phyloP scores from a whole-genome alignment of 2,329 filamentous ascomycete genomes.

The Seiridium unicorne region DNA sequence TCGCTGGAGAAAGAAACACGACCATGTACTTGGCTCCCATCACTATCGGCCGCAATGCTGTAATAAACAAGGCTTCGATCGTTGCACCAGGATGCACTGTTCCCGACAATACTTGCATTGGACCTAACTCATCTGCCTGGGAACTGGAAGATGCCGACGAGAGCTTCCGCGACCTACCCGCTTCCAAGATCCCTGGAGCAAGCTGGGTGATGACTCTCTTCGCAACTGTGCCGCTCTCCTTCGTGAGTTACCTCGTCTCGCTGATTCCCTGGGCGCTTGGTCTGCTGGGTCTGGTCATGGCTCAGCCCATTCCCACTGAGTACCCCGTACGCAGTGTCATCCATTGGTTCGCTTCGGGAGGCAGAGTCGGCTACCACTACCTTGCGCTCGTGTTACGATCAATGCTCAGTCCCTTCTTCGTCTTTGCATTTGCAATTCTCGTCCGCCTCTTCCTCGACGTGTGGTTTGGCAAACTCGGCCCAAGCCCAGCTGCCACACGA shows the following conservation, averaged over 20 bases:
- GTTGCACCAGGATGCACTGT: constrained; percentile 48
- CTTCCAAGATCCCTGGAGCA: constrained; percentile 34
- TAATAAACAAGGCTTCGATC: constrained; percentile 46
- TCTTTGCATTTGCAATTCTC: constrained; percentile 39
- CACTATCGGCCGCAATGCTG: constrained; percentile 43
- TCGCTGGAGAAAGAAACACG: constrained; percentile 55
- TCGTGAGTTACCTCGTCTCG: constrained; percentile 38
- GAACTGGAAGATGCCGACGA: constrained; percentile 47
- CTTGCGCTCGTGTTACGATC: constrained; percentile 41
- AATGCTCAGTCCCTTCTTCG: constrained; percentile 39
- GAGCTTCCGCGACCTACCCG: constrained; percentile 41
- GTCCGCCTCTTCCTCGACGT: constrained; percentile 39
- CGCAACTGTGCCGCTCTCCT: constrained; percentile 38
- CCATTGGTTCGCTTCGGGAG: constrained; percentile 46
- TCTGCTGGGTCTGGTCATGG: constrained; percentile 42
- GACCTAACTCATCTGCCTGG: constrained; percentile 57
- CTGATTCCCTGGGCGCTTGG: constrained; percentile 44
- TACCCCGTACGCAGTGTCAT: constrained; percentile 40
- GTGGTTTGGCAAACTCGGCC: constrained; percentile 34
- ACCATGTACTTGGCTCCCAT: constrained; percentile 56
- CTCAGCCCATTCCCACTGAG: constrained; percentile 27
- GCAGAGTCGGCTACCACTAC: constrained; percentile 49
- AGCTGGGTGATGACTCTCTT: constrained; percentile 44
- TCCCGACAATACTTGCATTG: constrained; percentile 49
- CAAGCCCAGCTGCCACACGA: constrained; percentile 26